These are phyloP conservation scores for Ceratobasidium sp. DNA, from an alignment of 1,284 basidiomycete species.

Conservation along the genomic window DNA sequence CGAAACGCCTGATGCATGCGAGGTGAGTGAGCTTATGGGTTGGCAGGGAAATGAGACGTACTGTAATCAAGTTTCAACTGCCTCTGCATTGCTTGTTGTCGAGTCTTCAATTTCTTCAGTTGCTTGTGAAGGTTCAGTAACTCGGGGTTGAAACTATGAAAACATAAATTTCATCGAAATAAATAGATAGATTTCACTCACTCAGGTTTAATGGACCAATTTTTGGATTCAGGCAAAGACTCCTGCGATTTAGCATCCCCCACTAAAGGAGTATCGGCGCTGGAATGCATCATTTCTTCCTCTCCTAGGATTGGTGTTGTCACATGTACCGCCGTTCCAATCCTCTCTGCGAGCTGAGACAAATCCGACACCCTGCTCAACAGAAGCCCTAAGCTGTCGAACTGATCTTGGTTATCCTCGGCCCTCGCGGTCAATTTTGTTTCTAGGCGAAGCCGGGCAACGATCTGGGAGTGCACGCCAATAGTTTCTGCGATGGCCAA, in stretches of 20 bases:
- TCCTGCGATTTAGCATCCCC: constrained; percentile 35
- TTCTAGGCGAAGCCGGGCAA: constrained; percentile 67
- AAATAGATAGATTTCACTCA: constrained; percentile 58
- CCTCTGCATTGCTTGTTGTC: constrained; percentile 68
- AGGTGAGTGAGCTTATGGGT: neutral
- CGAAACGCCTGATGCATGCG: constrained; percentile 67
- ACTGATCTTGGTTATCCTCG: constrained; percentile 59
- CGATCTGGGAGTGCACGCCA: constrained; percentile 68
- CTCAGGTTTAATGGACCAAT: constrained; percentile 80
- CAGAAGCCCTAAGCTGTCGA: constrained; percentile 69
- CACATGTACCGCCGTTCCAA: constrained; percentile 69
- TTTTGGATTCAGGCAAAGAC: constrained; percentile 27
- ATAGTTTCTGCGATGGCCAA: constrained; percentile 74
- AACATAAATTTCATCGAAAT: neutral
- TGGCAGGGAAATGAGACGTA: constrained; percentile 54
- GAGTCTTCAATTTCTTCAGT: constrained; percentile 63
- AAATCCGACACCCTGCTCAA: constrained; percentile 71
- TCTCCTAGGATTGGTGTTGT: constrained; percentile 48
- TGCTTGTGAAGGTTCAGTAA: constrained; percentile 68
- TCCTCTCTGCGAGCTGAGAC: constrained; percentile 68
- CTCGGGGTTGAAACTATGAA: constrained; percentile 74
- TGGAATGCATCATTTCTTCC: constrained; percentile 52
- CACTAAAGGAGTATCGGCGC: constrained; percentile 49
- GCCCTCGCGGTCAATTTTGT: constrained; percentile 27
- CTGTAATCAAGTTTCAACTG: constrained; percentile 69